A percentile compares a stretch with the other conserved stretches of the same genome.
Conservation (phyloP, 768 basidiomycete genomes). For the Auricularia auricula-judae region DNA sequence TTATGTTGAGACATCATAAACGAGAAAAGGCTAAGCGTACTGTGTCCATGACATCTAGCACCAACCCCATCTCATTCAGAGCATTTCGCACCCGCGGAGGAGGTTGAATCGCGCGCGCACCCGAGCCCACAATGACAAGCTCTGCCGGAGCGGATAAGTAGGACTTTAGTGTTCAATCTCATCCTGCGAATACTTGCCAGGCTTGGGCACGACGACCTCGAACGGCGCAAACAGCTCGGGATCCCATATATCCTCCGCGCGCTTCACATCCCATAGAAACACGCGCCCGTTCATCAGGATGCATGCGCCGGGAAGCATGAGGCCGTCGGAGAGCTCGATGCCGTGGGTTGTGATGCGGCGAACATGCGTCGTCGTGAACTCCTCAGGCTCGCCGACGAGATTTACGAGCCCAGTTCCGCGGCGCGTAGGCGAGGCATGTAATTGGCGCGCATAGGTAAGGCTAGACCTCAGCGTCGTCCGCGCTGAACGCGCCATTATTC, state of each 20-base stretch:
- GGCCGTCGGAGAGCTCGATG: constrained; percentile 66
- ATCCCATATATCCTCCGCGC: constrained; percentile 57
- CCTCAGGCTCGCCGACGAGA: background rate
- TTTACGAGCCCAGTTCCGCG: background rate
- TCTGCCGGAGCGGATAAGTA: background rate
- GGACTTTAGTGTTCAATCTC: background rate
- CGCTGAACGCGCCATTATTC: no score
- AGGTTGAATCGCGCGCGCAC: constrained; percentile 54
- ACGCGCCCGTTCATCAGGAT: constrained; percentile 81
- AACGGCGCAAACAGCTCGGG: constrained; percentile 70
- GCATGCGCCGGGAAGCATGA: constrained; percentile 63
- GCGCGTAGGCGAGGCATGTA: background rate
- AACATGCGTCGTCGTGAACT: background rate
- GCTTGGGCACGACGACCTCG: constrained; percentile 71
- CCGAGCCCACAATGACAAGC: constrained; percentile 53
- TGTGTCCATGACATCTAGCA: constrained; percentile 83
- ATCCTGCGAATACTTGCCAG: constrained; percentile 24
- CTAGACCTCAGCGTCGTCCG: no score
- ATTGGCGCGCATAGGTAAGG: background rate
- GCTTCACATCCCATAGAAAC: constrained; percentile 74
- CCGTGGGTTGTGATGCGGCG: constrained; percentile 40
- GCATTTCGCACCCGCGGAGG: constrained; percentile 57
- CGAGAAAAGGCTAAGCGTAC: constrained; percentile 28
- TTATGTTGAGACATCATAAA: background rate
- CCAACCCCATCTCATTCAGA: constrained; percentile 68